Evolutionary conservation across 1,284 basidiomycete species (phyloP), one percentile per base, ranked within the genome.

Genomic region (Pholiota adiposa): DNA sequence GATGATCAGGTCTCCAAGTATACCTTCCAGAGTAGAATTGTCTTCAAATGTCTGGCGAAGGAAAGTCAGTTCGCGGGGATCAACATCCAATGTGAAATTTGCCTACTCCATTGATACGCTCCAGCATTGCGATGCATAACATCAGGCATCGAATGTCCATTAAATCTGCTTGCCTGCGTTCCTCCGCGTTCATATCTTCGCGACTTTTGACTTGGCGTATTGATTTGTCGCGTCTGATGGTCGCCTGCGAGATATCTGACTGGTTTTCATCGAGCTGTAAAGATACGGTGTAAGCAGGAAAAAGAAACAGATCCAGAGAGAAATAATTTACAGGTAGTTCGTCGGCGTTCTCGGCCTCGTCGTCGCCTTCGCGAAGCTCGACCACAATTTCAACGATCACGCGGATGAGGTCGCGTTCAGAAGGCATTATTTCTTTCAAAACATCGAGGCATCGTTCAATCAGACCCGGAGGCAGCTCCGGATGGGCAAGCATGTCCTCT

Each of bases 311-410:
- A 50, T 71, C 65, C 23, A 31, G 7, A 33, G 51, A 18, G 12
- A 14, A 52, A 27, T 34, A 36, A 31, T 36, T 61, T 69, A 71
- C 63, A 54, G 58, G 59, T 56, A 61, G 57, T 19, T 66, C 65
- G 51, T 71, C 71, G 3, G 69, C 66, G 5, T 67, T 64, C 38
- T 71, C 70, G 2, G 67, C 69, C 19, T 85, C 86, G 3, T 83
- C 83, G 19, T 84, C 82, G 0, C 78, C 77, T 67, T 93, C 91
- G 16, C 94, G 83, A 14, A 97, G 80, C 62, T 94, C 92, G 54
- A 96, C 91, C 2, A 98, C 89, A 21, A 97, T 89, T 69, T 99
- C 97, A 21, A 98, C 96, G 2, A 98, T 89, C 29, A 99, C 87
- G 1, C 94, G 89, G 71, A 98, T 95, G 51, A 98, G 84, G 71